A percentile compares a stretch with the other conserved stretches of the same genome.
phyloP scores from a whole-genome alignment of 2,329 filamentous ascomycete species.

The Blastomyces silverae region DNA sequence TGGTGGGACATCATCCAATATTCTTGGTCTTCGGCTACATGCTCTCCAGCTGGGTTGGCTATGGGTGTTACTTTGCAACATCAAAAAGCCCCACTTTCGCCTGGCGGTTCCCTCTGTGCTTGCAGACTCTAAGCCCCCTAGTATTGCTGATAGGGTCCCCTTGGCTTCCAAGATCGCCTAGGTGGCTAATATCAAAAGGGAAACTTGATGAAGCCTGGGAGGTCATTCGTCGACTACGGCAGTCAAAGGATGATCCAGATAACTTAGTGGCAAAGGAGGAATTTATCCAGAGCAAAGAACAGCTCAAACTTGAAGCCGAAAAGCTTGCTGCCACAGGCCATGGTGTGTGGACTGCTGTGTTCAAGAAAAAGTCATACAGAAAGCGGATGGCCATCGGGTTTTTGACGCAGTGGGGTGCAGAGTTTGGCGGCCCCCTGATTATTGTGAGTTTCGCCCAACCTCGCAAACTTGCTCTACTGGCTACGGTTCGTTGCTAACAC shows the following conservation, averaged over 20 bases:
- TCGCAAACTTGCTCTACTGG: not conserved
- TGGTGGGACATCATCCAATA: slow-evolving; percentile 44
- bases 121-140: slow-evolving; percentile 38
- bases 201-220: slow-evolving; percentile 42
- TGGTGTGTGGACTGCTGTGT: slow-evolving; percentile 42
- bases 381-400: slow-evolving; percentile 50
- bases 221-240: slow-evolving; percentile 39
- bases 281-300: slow-evolving; percentile 44
- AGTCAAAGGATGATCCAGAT: slow-evolving; percentile 35
- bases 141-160: slow-evolving; percentile 38
- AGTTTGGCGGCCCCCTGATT: slow-evolving; percentile 48
- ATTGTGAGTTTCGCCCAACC: slow-evolving; percentile 36
- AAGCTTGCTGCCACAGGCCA: slow-evolving; percentile 37
- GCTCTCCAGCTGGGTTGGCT: slow-evolving; percentile 42
- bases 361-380: slow-evolving; percentile 45
- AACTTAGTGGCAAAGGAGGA: slow-evolving; percentile 44
- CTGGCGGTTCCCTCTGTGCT: slow-evolving; percentile 43
- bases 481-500: not conserved
- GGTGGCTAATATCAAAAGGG: slow-evolving; percentile 47
- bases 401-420: slow-evolving; percentile 49
- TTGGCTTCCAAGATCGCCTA: slow-evolving; percentile 44
- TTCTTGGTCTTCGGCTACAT: slow-evolving; percentile 46
- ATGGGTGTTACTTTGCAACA: slow-evolving; percentile 41
- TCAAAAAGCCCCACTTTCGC: slow-evolving; percentile 35
- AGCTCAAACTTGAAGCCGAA: slow-evolving; percentile 40